Conservation (phyloP, 129 eudicot species). For the sunflower (Helianthus annuus) region DNA sequence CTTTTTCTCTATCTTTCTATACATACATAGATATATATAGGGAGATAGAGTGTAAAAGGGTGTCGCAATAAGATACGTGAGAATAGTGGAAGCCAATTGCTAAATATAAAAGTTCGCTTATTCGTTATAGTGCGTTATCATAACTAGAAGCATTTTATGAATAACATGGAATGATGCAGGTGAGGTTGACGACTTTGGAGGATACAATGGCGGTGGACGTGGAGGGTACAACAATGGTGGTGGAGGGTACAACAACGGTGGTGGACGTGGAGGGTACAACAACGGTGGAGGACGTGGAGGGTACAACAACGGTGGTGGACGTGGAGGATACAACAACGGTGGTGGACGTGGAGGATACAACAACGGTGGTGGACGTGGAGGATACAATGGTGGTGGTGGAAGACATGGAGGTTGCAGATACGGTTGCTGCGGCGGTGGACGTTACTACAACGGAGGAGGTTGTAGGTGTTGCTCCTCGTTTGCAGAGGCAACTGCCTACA, state of each 20-base stretch:
- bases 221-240: too few relatives aligned
- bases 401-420: background rate
- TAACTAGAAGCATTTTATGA: background rate
- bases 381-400: conserved; percentile 18
- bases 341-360: background rate
- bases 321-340: background rate
- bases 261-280: too few relatives aligned
- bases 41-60: too few relatives aligned
- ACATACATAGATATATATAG: too few relatives aligned
- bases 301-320: background rate
- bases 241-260: too few relatives aligned
- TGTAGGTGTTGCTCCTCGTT: conserved; percentile 33
- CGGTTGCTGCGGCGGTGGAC: conserved; percentile 26
- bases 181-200: conserved; percentile 8
- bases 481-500: conserved; percentile 37
- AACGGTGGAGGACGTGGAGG: too few relatives aligned
- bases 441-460: conserved; percentile 15
- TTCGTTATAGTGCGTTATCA: background rate
- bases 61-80: too few relatives aligned
- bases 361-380: background rate
- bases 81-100: too few relatives aligned
- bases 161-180: conserved; percentile 10
- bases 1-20: too few relatives aligned
- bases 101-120: background rate
- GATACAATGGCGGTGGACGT: background rate